A percentile compares a stretch with the other conserved stretches of the same genome.
These are phyloP conservation scores for Epichloe sibirici DNA, from an alignment of 2,329 filamentous ascomycete genomes.

Conservation along the genomic window DNA sequence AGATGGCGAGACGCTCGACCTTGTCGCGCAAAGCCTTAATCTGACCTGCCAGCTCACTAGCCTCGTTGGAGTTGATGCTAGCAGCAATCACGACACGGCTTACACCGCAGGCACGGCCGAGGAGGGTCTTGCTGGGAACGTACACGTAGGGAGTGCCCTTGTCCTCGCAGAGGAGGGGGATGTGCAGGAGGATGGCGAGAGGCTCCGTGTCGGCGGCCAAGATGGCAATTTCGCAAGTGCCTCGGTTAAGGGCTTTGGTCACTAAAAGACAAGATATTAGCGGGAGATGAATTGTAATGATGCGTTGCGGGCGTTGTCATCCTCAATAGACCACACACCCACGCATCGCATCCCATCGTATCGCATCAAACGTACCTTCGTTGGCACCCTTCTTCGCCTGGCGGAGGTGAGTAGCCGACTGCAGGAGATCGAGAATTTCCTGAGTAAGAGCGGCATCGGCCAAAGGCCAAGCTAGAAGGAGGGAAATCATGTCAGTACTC, in stretches of 20 bases:
- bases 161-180: constrained; percentile 80
- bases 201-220: constrained; percentile 81
- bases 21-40: constrained; percentile 87
- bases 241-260: constrained; percentile 84
- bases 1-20: constrained; percentile 92
- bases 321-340: neutral
- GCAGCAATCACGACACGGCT: constrained; percentile 76
- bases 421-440: constrained; percentile 72
- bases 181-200: constrained; percentile 76
- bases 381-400: constrained; percentile 87
- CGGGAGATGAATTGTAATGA: neutral
- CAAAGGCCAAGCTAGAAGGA: constrained; percentile 49
- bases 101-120: constrained; percentile 84
- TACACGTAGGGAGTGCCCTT: constrained; percentile 57
- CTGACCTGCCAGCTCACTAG: constrained; percentile 73
- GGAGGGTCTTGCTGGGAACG: constrained; percentile 66
- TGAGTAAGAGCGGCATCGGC: constrained; percentile 64
- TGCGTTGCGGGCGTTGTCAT: too few relatives aligned
- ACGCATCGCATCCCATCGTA: neutral
- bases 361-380: constrained; percentile 36
- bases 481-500: neutral
- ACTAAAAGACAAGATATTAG: constrained; percentile 14
- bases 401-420: constrained; percentile 52
- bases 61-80: constrained; percentile 86
- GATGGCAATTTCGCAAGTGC: constrained; percentile 80